phyloP scores from a whole-genome alignment of 805 yeast species.

The Schwanniomyces yamadae region DNA sequence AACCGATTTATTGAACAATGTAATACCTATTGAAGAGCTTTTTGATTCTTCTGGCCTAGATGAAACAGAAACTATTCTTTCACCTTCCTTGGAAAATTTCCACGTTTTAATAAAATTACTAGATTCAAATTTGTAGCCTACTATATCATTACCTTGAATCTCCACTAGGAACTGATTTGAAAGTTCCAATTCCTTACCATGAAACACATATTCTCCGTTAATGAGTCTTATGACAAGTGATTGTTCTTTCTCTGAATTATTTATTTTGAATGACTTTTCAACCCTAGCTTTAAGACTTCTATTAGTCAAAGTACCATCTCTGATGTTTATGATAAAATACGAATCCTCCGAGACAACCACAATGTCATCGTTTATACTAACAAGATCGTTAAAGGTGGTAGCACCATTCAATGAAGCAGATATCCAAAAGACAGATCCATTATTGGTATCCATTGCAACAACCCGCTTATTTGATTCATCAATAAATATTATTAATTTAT shows the following conservation, averaged over 20 bases:
- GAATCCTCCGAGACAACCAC: slow-evolving; percentile 12
- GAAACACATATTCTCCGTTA: background rate
- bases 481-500: slow-evolving; percentile 28
- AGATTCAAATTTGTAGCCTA: slow-evolving; percentile 20
- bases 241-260: background rate
- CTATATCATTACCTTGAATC: slow-evolving; percentile 11
- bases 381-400: slow-evolving; percentile 9
- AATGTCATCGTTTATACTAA: slow-evolving; percentile 13
- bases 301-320: slow-evolving; percentile 18
- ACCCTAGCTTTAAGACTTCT: background rate
- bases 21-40: slow-evolving; percentile 60
- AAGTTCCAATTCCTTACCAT: background rate
- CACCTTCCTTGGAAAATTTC: slow-evolving; percentile 22
- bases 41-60: slow-evolving; percentile 20
- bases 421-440: slow-evolving; percentile 44
- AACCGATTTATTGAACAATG: slow-evolving; percentile 68
- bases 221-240: background rate
- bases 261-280: background rate
- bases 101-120: slow-evolving; percentile 24
- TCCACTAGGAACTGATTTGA: slow-evolving; percentile 15
- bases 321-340: slow-evolving; percentile 10
- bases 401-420: slow-evolving; percentile 5
- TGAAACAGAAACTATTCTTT: slow-evolving; percentile 16
- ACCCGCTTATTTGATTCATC: slow-evolving; percentile 27
- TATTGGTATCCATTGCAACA: slow-evolving; percentile 41